Evolutionary conservation across 257 asterid species (phyloP).

Genomic region (Perilla frutescens): DNA sequence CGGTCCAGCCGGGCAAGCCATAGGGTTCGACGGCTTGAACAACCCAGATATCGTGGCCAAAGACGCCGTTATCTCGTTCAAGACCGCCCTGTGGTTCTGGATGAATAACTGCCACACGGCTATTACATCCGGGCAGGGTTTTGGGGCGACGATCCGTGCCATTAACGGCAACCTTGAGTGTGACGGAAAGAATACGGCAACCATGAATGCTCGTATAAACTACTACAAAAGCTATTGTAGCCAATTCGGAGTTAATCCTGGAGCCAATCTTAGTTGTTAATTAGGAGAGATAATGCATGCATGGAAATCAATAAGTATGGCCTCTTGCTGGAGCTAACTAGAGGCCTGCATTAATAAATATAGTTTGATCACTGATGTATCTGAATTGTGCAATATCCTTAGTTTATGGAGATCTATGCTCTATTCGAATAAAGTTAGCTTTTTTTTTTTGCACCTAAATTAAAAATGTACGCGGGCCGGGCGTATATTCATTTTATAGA

Average conservation of each 20-base stretch:
- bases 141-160: constrained; percentile 31
- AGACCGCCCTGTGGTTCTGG: constrained; percentile 38
- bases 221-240: constrained; percentile 26
- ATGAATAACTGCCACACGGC: constrained; percentile 9
- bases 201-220: constrained; percentile 15
- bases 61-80: constrained; percentile 44
- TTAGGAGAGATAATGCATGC: no score
- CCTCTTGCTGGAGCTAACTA: no score
- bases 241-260: constrained; percentile 30
- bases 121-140: constrained; percentile 21
- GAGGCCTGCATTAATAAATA: no score
- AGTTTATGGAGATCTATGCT: no score
- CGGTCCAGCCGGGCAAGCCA: constrained; percentile 50
- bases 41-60: constrained; percentile 48
- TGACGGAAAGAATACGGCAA: neutral
- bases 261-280: constrained; percentile 23
- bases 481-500: no score
- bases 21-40: constrained; percentile 48
- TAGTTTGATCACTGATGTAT: no score
- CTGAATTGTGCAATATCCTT: no score
- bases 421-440: no score
- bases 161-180: constrained; percentile 35
- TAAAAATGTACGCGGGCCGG: no score
- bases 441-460: no score
- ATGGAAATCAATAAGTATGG: no score